phyloP scores from a whole-genome alignment of 768 basidiomycete genomes.

The Dacryopinax primogenitus region DNA sequence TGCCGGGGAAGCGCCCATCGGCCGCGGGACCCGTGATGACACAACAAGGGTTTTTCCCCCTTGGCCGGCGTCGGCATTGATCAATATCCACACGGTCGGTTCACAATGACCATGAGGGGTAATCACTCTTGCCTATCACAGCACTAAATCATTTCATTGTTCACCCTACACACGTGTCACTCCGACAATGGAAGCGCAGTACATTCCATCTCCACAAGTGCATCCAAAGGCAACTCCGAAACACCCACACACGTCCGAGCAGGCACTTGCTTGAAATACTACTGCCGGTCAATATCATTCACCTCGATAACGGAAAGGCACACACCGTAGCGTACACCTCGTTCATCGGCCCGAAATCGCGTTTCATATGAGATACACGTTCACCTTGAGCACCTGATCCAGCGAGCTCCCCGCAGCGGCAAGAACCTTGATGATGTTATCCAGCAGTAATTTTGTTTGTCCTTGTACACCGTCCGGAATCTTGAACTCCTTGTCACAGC shows the following conservation, averaged over 20 bases:
- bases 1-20: no score
- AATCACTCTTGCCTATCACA: no score
- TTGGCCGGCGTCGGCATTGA: no score
- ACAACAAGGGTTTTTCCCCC: no score
- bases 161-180: no score
- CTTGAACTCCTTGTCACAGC: neutral
- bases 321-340: conserved; percentile 2
- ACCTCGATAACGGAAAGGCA: neutral
- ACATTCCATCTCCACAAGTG: conserved; percentile 5
- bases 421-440: neutral
- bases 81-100: no score
- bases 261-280: neutral
- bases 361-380: conserved; percentile 4
- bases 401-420: conserved; percentile 4
- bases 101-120: no score
- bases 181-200: neutral
- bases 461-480: neutral
- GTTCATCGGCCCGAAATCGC: conserved; percentile 8
- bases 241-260: neutral
- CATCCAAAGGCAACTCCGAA: neutral
- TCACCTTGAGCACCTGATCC: neutral
- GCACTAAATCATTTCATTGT: no score
- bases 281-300: neutral
- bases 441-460: conserved; percentile 1
- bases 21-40: no score